Evolutionary conservation across 306 rosid species (phyloP), one percentile per base, ranked within the genome.

Genomic region (Calophaca sinica): DNA sequence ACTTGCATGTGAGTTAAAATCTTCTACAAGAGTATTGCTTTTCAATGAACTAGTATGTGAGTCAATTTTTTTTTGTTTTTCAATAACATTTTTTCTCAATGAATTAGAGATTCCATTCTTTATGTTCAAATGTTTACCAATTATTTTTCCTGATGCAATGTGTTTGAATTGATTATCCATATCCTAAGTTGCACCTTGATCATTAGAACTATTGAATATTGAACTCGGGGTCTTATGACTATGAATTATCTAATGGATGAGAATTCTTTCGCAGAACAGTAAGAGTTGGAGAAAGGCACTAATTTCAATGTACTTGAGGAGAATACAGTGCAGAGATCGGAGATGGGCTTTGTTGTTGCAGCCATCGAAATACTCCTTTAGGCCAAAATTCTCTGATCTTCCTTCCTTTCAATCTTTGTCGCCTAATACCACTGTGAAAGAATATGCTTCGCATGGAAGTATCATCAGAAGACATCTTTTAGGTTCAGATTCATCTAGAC

Each of bases 221-320:
- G 70, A 53, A 20, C 45, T 14, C 31, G 35, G 8, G 32, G 32
- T 76, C 32, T 51, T 15, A 61, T 66, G 60, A 62, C 44, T 6
- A 12, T 42, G 73, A 44, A 39, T 45, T 20, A 67, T 78, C 81
- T 86, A 58, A 86, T 78, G 52, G 58, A 65, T 72, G 59, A 55
- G 14, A 62, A 14, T 14, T 81, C 63, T 62, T 79, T 51, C 73
- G 87, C 81, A 70, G 89, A 57, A 62, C 70, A 71, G 62, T 67
- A 54, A 63, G 63, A 81, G 87, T 77, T 48, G 83, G 81, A 71
- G 79, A 71, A 68, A 75, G 63, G 36, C 62, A 54, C 12, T 68
- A 70, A 74, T 68, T 69, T 86, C 87, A 83, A 92, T 94, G 99
- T 87, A 92, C 85, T 84, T 83, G 29, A 88, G 89, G 82, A 87